These are phyloP conservation scores for Oxalis stricta DNA, from an alignment of 441 rosid genomes.

Conservation along the genomic window DNA sequence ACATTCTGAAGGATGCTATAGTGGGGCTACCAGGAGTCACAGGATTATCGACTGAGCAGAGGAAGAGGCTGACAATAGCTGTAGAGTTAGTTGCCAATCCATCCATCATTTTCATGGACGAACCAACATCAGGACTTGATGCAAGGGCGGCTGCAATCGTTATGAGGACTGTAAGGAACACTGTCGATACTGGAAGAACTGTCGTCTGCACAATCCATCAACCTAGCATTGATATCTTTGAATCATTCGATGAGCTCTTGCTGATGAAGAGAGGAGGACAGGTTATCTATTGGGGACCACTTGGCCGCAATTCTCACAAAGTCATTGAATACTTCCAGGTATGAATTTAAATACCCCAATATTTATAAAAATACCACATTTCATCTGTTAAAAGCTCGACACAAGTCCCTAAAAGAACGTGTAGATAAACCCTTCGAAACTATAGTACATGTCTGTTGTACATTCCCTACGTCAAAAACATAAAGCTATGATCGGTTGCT, in stretches of 20 bases:
- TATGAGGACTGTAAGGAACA: slow-evolving; percentile 70
- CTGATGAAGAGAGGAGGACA: slow-evolving; percentile 79
- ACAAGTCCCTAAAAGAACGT: no score
- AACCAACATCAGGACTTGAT: slow-evolving; percentile 74
- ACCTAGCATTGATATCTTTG: slow-evolving; percentile 67
- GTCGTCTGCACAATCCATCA: slow-evolving; percentile 79
- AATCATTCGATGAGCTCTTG: slow-evolving; percentile 56
- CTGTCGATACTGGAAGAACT: slow-evolving; percentile 60
- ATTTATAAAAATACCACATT: no score
- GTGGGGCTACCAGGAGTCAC: slow-evolving; percentile 59
- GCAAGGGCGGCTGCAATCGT: slow-evolving; percentile 78
- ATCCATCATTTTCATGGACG: slow-evolving; percentile 75
- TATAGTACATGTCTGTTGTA: no score
- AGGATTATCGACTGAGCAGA: slow-evolving; percentile 62
- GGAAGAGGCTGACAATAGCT: slow-evolving; percentile 64
- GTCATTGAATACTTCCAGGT: slow-evolving; percentile 65
- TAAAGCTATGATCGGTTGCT: background rate
- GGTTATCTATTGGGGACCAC: slow-evolving; percentile 52
- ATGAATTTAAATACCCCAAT: no score
- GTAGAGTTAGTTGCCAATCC: slow-evolving; percentile 72
- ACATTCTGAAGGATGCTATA: slow-evolving; percentile 39
- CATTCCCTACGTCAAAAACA: no score
- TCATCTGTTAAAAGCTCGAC: no score
- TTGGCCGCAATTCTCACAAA: slow-evolving; percentile 51
- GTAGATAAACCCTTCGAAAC: no score